Base-by-base conservation (phyloP, 441 rosid genomes). In the Hura crepitans region DNA sequence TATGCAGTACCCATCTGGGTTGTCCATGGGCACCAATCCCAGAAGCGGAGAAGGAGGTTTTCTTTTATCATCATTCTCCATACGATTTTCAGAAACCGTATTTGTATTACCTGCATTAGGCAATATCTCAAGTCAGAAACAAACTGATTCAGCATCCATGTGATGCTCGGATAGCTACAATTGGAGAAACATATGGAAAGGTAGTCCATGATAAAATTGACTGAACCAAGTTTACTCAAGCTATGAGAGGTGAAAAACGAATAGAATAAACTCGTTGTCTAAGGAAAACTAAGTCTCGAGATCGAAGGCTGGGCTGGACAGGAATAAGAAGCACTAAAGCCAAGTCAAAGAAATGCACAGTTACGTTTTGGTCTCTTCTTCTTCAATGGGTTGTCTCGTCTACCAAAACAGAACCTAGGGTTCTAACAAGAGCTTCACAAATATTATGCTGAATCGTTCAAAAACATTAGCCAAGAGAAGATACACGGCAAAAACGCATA, bases 1-100 rank as follows among this genome's bases (percentile, higher is more conserved):
- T 3, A 84, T 75, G 72, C 85, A 83, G 70, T 79, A 80, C 33
- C 78, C 79, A 76, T 93, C 98, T 10, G 84, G 82, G 71, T 81
- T 89, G 69, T 88, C 93, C 11, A 64, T 6, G 1, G 91, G 90
- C 80, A 78, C 59, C 74, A 73, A 50, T 56, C 87, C 88, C 51
- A 72, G 60, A 72, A 72, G 69, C 0, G 96, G 91, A 27, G 91
- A 82, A 59, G 89, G 81, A 65, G 78, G 59, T 50, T 64, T 76
- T 76, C 80, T 76, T 47, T 46, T 68, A 61, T 78, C 77, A 35
- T 73, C 77, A 37, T 75, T 82, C 20, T 85, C 94, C 10, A 60
- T 73, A 0, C 51, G 62, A 39, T 65, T 71, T 62, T 84, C 87
- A 15, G 79, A 63, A 45, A 74, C 83, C 6, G 84, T 70, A 78